These are phyloP conservation scores for Vigna mungo DNA, from an alignment of 306 rosid genomes.

Conservation along the genomic window DNA sequence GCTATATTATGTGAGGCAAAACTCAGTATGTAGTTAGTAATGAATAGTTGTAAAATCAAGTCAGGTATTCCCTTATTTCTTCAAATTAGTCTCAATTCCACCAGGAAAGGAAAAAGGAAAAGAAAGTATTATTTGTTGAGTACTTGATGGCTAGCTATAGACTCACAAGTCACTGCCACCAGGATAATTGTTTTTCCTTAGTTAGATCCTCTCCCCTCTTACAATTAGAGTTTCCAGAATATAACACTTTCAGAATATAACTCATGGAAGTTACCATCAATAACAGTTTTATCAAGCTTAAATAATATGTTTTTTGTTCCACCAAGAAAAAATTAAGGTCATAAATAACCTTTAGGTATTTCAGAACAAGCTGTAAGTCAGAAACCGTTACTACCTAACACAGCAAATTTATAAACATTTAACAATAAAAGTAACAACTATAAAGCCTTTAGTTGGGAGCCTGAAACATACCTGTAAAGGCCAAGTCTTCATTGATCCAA, in stretches of 20 bases:
- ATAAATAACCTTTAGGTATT: no score
- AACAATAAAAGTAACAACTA: slow-evolving; percentile 12
- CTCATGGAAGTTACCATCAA: neutral
- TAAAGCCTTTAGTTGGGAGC: slow-evolving; percentile 9
- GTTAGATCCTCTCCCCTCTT: neutral
- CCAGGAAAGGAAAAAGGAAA: neutral
- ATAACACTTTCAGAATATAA: neutral
- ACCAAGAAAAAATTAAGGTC: no score
- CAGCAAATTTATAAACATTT: slow-evolving; percentile 10
- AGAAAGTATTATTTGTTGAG: neutral
- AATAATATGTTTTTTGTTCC: neutral
- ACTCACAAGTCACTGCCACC: neutral
- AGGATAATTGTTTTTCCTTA: neutral
- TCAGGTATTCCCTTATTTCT: neutral
- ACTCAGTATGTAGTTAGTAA: neutral
- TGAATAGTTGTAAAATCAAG: neutral
- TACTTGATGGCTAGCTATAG: neutral
- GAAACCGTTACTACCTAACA: neutral
- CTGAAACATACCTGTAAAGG: slow-evolving; percentile 61
- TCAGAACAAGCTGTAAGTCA: neutral
- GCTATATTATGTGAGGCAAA: neutral
- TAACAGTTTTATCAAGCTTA: slow-evolving; percentile 23
- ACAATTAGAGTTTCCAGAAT: neutral
- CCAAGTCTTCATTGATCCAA: slow-evolving; percentile 56
- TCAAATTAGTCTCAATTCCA: neutral